phyloP scores from a whole-genome alignment of 768 basidiomycete genomes.

The Mycena galopus region DNA sequence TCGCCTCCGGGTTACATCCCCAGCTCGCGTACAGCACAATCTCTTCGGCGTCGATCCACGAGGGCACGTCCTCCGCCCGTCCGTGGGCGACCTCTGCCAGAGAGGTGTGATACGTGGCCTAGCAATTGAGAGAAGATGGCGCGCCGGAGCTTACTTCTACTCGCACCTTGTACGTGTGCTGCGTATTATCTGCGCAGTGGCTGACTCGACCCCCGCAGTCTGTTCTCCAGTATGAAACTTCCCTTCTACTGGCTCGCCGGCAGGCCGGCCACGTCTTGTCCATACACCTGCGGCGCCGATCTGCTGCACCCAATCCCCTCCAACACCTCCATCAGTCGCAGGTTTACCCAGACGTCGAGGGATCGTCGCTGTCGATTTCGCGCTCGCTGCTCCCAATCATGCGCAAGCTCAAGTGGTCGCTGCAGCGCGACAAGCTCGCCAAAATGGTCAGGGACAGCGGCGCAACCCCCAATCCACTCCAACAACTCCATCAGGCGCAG shows the following conservation, averaged over 20 bases:
- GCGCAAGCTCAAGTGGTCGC: constrained; percentile 78
- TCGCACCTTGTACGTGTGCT: constrained; percentile 64
- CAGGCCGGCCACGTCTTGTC: constrained; percentile 67
- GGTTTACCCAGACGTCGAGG: constrained; percentile 75
- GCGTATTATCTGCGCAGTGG: constrained; percentile 19
- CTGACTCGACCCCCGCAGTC: constrained; percentile 58
- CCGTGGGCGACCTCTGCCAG: constrained; percentile 74
- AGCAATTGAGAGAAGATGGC: constrained; percentile 75
- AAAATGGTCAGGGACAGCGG: constrained; percentile 63
- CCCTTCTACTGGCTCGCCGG: constrained; percentile 64
- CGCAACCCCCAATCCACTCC: constrained; percentile 52
- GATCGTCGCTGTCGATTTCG: constrained; percentile 67
- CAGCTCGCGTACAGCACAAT: constrained; percentile 76
- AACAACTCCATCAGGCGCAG: constrained; percentile 61
- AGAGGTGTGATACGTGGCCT: constrained; percentile 79
- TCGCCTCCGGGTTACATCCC: constrained; percentile 71
- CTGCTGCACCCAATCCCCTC: constrained; percentile 52
- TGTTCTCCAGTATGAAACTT: constrained; percentile 74
- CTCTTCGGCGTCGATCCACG: constrained; percentile 70
- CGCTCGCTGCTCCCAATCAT: constrained; percentile 74
- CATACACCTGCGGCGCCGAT: constrained; percentile 65
- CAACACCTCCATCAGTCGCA: constrained; percentile 62
- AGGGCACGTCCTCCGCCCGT: constrained; percentile 72
- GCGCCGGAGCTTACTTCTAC: constrained; percentile 75
- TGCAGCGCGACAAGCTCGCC: constrained; percentile 73